Conservation (phyloP, 2,329 filamentous ascomycete species). For the Pseudonectria foliicola region DNA sequence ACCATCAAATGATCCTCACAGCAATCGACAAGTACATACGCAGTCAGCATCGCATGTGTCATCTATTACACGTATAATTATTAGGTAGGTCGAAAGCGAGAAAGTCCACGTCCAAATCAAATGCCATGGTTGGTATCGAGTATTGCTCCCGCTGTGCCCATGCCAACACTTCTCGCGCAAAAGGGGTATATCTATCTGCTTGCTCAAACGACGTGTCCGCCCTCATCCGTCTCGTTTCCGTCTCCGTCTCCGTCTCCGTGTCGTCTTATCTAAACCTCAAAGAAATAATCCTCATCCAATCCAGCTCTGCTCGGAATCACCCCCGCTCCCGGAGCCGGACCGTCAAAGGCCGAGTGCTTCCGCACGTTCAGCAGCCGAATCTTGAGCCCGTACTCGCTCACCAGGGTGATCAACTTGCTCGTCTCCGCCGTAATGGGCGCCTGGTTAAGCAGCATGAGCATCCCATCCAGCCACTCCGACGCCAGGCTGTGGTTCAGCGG, state of each 20-base stretch:
- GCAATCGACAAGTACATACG: too few relatives aligned
- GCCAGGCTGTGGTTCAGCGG: conserved; percentile 75
- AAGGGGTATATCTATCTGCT: not conserved
- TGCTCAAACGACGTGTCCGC: conserved; percentile 1
- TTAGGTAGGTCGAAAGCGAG: too few relatives aligned
- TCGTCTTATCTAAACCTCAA: conserved; percentile 63
- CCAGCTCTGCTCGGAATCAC: conserved; percentile 76
- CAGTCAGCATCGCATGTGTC: too few relatives aligned
- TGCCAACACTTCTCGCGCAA: not conserved
- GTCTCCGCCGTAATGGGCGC: conserved; percentile 96
- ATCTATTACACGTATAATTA: too few relatives aligned
- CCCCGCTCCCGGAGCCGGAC: conserved; percentile 60
- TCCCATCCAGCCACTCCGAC: conserved; percentile 92
- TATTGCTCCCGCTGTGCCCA: not conserved
- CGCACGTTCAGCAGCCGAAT: conserved; percentile 87
- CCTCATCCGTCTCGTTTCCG: not conserved
- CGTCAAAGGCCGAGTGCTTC: conserved; percentile 68
- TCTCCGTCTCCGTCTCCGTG: too few relatives aligned
- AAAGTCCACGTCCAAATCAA: not conserved
- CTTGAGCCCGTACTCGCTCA: conserved; percentile 86
- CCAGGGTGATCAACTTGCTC: conserved; percentile 76
- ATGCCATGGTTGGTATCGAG: too few relatives aligned
- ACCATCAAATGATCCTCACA: too few relatives aligned
- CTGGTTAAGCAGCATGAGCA: conserved; percentile 92
- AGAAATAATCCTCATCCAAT: conserved; percentile 89